Base-by-base conservation (phyloP, 2,329 filamentous ascomycete species). In the Amphichorda felina region DNA sequence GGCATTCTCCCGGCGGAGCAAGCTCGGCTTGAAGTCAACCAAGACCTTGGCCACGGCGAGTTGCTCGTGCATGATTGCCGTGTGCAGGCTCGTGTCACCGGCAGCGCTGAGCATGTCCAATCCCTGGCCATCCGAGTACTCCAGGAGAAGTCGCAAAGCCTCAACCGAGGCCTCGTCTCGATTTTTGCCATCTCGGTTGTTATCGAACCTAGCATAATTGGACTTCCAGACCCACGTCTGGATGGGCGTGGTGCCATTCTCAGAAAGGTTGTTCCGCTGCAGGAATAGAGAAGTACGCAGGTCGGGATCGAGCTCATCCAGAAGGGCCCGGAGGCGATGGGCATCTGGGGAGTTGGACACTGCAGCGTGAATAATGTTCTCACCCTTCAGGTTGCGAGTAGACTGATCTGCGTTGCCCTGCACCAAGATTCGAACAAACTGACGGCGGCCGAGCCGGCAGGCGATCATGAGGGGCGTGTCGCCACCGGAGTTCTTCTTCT, bases 1-100 rank as follows among this genome's bases (percentile, higher is more conserved):
- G 0, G 82, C 74, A 44, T 88, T 88, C 51, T 91, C 85, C 16
- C 77, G 71, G 44, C 72, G 68, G 1, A 86, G 58, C 2, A 87
- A 61, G 18, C 65, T 62, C 0, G 79, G 72, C 14, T 71, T 64
- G 43, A 60, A 60, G 8, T 70, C 58, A 9, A 87, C 55, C 3
- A 82, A 46, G 3, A 60, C 47, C 11, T 60, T 54, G 27, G 60
- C 45, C 2, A 68, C 44, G 25, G 47, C 49, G 7, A 60, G 43
- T 25, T 57, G 43, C 10, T 55, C 46, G 7, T 54, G 50, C 37
- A 56, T 50, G 15, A 76, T 63, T 9, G 70, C 64, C 0, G 63
- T 67, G 46, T 85, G 80, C 1, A 84, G 60, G 6, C 70, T 66
- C 0, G 79, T 78, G 43, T 84, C 72, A 26, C 79, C 79, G 11